Base-by-base conservation (phyloP, 805 yeast species). In the Jamesozyma piceae region DNA sequence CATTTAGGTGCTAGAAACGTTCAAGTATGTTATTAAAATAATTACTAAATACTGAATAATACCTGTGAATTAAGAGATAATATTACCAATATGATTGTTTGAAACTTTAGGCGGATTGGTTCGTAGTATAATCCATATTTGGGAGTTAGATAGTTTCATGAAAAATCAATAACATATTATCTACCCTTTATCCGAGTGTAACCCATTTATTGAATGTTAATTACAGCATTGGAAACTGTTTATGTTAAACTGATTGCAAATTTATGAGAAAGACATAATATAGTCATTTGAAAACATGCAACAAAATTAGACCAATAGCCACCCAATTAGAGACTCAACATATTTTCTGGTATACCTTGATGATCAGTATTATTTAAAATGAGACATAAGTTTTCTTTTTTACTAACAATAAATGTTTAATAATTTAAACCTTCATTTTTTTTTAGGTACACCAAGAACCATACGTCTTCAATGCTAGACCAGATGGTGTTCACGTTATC, bases 1-100 rank as follows among this genome's bases (percentile, higher is more conserved):
- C 98, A 92, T 80, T 83, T 92, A 72, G 98, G 98, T 74, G 82
- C 97, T 72, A 92, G 92, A 87, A 92, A 92, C 87, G 95, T 90
- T 73, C 97, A 89, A 79, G 95, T 84, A 81, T 74, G 89, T 79
- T 63, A 49, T 38, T 18, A 22, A 29, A 6, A 24, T 24, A 8
- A 24, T 24, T 24, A 24, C 28, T 24, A 24, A 18, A 34, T 13
- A 8, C 22, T 6, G 5, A 14, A 21, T 11, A 34, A 18, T n/a
- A 6, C 6, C 8, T 18, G 14, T 19, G 20, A 14, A 9, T 35
- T 22, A 21, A 18, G 18, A 15, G 26, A 18, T 9, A 18, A 11
- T 24, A 8, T 24, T 24, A 24, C 11, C 11, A 8, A 11, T 24
- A 6, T 24, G 28, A 24, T 24, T 24, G 11, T 24, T 11, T 24